Conservation (phyloP, 495 filamentous ascomycete species). For the Xylaria castorea region DNA sequence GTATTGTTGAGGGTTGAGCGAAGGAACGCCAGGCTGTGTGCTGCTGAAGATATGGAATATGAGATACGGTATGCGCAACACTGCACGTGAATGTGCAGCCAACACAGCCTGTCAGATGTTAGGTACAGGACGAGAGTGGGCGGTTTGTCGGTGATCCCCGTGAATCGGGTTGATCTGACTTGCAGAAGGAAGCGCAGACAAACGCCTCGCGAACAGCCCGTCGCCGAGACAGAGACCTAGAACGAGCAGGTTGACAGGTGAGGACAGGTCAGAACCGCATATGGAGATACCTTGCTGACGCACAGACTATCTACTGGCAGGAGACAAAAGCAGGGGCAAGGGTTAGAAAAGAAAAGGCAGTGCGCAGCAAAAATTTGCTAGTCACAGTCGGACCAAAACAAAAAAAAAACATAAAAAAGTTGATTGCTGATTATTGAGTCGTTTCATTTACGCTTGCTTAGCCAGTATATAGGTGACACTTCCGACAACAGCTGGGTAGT, state of each 20-base stretch:
- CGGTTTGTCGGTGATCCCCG: slow-evolving; percentile 13
- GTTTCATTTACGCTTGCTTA: not conserved
- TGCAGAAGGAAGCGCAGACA: slow-evolving; percentile 15
- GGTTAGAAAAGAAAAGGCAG: slow-evolving; percentile 11
- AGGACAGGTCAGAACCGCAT: slow-evolving; percentile 1
- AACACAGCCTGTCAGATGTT: not conserved
- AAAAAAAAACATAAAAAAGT: no score
- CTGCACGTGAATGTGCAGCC: not conserved
- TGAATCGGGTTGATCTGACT: not conserved
- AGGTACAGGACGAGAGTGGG: not conserved
- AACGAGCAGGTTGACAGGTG: not conserved
- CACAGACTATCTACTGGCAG: slow-evolving; percentile 2
- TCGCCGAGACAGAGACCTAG: not conserved
- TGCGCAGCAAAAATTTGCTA: not conserved
- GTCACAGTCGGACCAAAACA: slow-evolving; percentile 2
- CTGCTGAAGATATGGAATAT: not conserved
- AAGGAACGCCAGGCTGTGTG: not conserved
- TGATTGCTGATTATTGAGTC: slow-evolving; percentile 5
- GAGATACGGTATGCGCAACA: slow-evolving; percentile 2
- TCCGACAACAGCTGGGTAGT: not conserved
- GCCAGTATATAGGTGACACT: not conserved
- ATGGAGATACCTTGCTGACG: not conserved
- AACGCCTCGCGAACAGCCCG: slow-evolving; percentile 8
- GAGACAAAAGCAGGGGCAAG: slow-evolving; percentile 19
- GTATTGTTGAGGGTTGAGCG: not conserved